A percentile compares a stretch with the other conserved stretches of the same genome.
These are phyloP conservation scores for Neofusicoccum laricinum DNA, from an alignment of 2,329 filamentous ascomycete genomes.

Conservation along the genomic window DNA sequence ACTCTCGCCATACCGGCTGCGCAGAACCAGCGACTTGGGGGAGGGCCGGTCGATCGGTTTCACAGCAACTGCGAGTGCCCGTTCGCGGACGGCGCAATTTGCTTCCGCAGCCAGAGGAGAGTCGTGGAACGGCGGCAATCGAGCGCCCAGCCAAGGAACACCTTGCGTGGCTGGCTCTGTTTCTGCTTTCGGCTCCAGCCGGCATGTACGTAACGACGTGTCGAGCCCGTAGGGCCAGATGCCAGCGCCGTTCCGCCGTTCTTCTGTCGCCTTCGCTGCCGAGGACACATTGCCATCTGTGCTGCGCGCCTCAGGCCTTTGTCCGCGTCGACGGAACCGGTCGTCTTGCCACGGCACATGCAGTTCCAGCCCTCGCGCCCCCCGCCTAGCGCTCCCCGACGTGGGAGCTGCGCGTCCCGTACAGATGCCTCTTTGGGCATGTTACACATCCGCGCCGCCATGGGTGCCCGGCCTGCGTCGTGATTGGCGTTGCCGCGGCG, in stretches of 20 bases:
- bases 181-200: constrained; percentile 12
- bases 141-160: constrained; percentile 7
- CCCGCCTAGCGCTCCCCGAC: constrained; percentile 1
- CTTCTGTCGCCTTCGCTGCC: not conserved
- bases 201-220: constrained; percentile 13
- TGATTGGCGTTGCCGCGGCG: not conserved
- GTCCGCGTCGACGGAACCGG: not conserved
- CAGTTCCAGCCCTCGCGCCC: not conserved
- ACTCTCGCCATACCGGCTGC: not conserved
- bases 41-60: constrained; percentile 14
- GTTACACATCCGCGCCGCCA: constrained; percentile 3
- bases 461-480: not conserved
- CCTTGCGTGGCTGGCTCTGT: constrained; percentile 11
- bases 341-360: constrained; percentile 9
- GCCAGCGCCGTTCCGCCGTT: not conserved
- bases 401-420: constrained; percentile 1
- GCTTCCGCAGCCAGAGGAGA: constrained; percentile 2
- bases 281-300: not conserved
- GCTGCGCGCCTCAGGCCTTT: not conserved
- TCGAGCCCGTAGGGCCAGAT: not conserved
- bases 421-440: constrained; percentile 12
- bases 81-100: constrained; percentile 6
- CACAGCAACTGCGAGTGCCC: constrained; percentile 4
- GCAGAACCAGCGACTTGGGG: not conserved
- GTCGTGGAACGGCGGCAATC: constrained; percentile 12